These are phyloP conservation scores for Crataegus laevigata DNA, from an alignment of 306 rosid species.

Conservation along the genomic window DNA sequence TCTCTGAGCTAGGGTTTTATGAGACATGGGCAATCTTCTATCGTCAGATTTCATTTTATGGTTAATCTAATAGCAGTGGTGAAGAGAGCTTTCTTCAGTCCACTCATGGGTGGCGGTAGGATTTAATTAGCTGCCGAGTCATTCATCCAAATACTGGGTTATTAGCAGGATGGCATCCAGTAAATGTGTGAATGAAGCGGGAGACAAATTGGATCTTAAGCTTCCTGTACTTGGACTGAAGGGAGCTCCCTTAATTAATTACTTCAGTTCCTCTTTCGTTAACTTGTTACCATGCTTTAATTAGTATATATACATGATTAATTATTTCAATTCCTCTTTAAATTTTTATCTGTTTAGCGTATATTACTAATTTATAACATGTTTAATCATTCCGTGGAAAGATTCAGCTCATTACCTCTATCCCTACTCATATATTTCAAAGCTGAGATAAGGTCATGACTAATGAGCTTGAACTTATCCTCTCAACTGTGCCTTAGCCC, in stretches of 20 bases:
- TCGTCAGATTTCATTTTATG: background rate
- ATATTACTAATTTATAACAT: background rate
- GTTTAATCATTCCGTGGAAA: background rate
- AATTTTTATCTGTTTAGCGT: background rate
- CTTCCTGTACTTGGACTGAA: slow-evolving; percentile 93
- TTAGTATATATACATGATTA: background rate
- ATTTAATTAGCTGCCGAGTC: slow-evolving; percentile 94
- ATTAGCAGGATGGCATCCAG: slow-evolving; percentile 18
- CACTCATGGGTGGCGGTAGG: slow-evolving; percentile 54
- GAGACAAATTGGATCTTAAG: slow-evolving; percentile 78
- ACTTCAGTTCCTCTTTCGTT: background rate
- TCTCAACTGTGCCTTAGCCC: background rate
- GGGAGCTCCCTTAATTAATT: slow-evolving; percentile 84
- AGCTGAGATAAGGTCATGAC: background rate
- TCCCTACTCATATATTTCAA: background rate
- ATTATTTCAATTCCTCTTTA: background rate
- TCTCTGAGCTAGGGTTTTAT: background rate
- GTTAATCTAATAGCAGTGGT: background rate
- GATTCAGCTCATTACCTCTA: background rate
- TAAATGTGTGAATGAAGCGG: slow-evolving; percentile 94
- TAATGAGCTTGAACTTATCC: background rate
- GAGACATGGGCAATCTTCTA: background rate
- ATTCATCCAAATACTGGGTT: slow-evolving; percentile 88
- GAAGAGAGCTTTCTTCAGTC: slow-evolving; percentile 96
- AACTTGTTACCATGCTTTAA: background rate